Conservation (phyloP, 202 grass and related monocot genomes). For the Zoysia matrella region DNA sequence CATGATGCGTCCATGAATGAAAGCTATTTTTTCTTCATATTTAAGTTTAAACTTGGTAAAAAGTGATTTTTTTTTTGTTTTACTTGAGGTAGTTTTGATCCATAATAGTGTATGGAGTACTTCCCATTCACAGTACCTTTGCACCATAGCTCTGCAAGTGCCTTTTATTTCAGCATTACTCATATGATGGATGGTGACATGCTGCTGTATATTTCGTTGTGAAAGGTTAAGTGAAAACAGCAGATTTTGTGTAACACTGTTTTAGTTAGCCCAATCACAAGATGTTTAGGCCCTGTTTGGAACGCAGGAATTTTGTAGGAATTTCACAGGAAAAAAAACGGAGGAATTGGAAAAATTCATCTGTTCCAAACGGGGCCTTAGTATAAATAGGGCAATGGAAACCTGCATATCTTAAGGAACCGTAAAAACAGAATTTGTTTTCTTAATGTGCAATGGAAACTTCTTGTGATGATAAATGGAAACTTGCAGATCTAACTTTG, state of each 20-base stretch:
- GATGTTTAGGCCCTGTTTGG: no score
- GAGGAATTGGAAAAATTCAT: no score
- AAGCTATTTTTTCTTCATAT: not conserved
- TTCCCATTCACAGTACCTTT: not conserved
- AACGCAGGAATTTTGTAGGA: no score
- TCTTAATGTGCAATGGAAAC: not conserved
- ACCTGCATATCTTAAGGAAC: not conserved
- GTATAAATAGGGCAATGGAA: no score
- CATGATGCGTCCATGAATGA: not conserved
- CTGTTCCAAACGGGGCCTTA: no score
- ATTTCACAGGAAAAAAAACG: no score
- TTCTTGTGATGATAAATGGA: not conserved
- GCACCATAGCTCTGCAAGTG: not conserved
- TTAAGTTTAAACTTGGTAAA: not conserved
- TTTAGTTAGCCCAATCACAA: no score
- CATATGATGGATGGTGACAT: not conserved
- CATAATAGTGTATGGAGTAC: not conserved
- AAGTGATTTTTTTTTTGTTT: not conserved
- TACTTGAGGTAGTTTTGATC: not conserved
- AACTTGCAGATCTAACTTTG: slow-evolving; percentile 1
- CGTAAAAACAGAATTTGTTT: not conserved
- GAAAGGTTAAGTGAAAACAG: not conserved
- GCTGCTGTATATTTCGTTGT: not conserved
- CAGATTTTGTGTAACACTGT: no score
- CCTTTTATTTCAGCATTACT: not conserved